Conservation (phyloP, 23 red algal genomes). For the Agarophyton chilense region DNA sequence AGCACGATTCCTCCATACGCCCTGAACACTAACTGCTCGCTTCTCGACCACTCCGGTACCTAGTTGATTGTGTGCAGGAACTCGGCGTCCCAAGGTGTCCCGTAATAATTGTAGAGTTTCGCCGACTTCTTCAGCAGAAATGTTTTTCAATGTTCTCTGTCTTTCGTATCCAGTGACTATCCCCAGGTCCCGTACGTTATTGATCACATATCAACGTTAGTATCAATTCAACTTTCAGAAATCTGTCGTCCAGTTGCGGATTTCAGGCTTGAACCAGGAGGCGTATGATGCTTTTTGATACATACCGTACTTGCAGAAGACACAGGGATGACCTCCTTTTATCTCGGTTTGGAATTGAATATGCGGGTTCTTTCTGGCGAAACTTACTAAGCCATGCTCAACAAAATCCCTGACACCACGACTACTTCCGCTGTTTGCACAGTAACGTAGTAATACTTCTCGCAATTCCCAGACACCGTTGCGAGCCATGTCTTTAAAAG, state of each 20-base stretch:
- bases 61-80: conserved; percentile 59
- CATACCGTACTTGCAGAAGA: conserved; percentile 59
- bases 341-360: conserved; percentile 69
- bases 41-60: conserved; percentile 51
- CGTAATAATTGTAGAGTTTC: conserved; percentile 37
- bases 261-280: neutral
- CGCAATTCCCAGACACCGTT: conserved; percentile 66
- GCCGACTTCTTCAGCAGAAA: conserved; percentile 24
- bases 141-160: conserved; percentile 51
- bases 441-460: conserved; percentile 63
- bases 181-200: neutral
- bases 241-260: neutral
- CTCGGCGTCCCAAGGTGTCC: conserved; percentile 49
- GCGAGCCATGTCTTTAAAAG: conserved; percentile 40
- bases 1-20: conserved; percentile 54
- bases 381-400: conserved; percentile 41
- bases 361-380: conserved; percentile 54
- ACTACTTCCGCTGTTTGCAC: conserved; percentile 69
- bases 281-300: neutral
- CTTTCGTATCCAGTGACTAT: conserved; percentile 64
- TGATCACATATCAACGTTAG: neutral
- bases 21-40: conserved; percentile 57
- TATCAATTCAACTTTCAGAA: neutral
- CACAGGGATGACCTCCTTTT: conserved; percentile 55
- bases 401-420: conserved; percentile 75